Evolutionary conservation across 2,329 filamentous ascomycete genomes (phyloP).

Genomic region (Colletotrichum theobromicola): DNA sequence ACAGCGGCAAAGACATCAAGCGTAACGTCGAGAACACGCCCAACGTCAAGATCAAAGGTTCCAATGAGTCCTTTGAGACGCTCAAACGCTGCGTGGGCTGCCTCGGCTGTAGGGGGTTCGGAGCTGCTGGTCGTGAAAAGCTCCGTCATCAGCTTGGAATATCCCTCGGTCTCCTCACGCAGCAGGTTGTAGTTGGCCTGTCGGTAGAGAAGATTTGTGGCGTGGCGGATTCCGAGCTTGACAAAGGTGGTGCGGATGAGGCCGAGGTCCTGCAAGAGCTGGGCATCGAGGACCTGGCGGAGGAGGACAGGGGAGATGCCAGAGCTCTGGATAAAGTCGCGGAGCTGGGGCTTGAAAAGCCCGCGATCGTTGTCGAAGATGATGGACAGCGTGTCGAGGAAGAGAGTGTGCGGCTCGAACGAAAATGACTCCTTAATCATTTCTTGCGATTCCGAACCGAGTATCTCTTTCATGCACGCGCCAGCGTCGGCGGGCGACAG

Average conservation of each 20-base stretch:
- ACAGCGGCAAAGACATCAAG: slow-evolving; percentile 94
- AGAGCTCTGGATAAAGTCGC: slow-evolving; percentile 73
- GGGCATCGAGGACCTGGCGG: slow-evolving; percentile 82
- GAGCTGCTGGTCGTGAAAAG: slow-evolving; percentile 87
- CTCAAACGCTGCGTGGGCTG: slow-evolving; percentile 86
- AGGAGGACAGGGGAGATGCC: slow-evolving; percentile 74
- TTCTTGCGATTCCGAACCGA: slow-evolving; percentile 61
- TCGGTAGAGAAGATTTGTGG: slow-evolving; percentile 91
- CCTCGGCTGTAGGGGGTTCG: slow-evolving; percentile 74
- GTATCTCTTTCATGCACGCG: slow-evolving; percentile 73
- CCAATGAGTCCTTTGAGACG: slow-evolving; percentile 93
- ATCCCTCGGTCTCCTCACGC: slow-evolving; percentile 94
- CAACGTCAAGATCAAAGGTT: slow-evolving; percentile 96
- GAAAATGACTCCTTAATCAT: slow-evolving; percentile 53
- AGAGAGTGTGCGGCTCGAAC: slow-evolving; percentile 71
- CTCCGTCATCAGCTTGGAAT: slow-evolving; percentile 94
- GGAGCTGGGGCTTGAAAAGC: slow-evolving; percentile 56
- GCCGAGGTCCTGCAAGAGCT: slow-evolving; percentile 75
- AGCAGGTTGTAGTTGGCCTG: slow-evolving; percentile 97
- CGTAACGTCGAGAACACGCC: slow-evolving; percentile 90
- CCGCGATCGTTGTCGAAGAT: slow-evolving; percentile 73
- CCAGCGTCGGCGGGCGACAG: slow-evolving; percentile 75
- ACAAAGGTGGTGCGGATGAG: slow-evolving; percentile 86
- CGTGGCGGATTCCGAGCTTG: slow-evolving; percentile 83
- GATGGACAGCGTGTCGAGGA: slow-evolving; percentile 84